phyloP scores from a whole-genome alignment of 768 basidiomycete species.

The Filobasidium wieringae region DNA sequence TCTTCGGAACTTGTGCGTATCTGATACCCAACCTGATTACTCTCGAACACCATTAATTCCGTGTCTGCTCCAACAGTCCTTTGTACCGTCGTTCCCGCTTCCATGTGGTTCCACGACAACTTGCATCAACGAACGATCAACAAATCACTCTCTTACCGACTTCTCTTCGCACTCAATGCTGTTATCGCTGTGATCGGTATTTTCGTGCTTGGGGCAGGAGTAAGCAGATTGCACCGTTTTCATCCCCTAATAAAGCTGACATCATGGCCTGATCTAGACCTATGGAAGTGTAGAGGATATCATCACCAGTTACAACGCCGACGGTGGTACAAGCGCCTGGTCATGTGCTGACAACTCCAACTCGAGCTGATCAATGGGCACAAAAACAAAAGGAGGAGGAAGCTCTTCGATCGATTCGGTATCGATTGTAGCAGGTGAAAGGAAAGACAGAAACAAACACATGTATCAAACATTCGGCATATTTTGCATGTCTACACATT shows the following conservation, averaged over 20 bases:
- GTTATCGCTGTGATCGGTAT: slow-evolving; percentile 16
- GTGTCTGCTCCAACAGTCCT: neutral
- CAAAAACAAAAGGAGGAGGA: too few species aligned
- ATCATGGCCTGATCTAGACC: neutral
- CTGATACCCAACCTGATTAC: too few species aligned
- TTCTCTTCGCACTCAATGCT: slow-evolving; percentile 9
- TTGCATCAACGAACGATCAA: neutral
- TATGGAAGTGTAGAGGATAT: slow-evolving; percentile 3
- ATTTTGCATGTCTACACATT: too few species aligned
- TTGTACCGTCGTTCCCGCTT: slow-evolving; percentile 19
- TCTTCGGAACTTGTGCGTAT: slow-evolving; percentile 27
- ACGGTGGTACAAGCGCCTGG: slow-evolving; percentile 16
- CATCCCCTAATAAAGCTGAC: neutral
- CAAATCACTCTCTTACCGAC: slow-evolving; percentile 10
- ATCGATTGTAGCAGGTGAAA: too few species aligned
- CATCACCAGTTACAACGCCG: neutral
- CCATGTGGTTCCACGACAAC: slow-evolving; percentile 33
- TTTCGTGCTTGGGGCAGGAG: slow-evolving; percentile 22
- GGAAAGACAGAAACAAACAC: too few species aligned
- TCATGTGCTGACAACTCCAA: slow-evolving; percentile 21
- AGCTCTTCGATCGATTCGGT: too few species aligned
- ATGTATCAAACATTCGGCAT: too few species aligned
- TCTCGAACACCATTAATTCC: too few species aligned
- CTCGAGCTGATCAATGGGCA: too few species aligned
- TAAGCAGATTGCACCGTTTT: neutral